Percentiles rank a stretch among this genome's conserved stretches.
Evolutionary conservation across 768 basidiomycete species (phyloP).

Genomic region (Serendipita sp.): DNA sequence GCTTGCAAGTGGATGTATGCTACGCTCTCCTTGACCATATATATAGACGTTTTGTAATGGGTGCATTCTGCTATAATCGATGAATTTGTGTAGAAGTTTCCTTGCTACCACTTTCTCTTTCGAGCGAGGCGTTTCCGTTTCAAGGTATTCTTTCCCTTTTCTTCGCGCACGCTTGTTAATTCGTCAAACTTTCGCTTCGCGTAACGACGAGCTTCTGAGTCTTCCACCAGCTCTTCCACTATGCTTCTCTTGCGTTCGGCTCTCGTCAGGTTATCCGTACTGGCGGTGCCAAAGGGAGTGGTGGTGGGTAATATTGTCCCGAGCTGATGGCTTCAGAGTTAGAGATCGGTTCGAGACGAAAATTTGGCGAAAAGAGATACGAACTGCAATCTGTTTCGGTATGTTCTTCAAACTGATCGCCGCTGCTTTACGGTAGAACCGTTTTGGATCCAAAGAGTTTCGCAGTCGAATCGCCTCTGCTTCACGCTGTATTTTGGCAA

Average conservation of each 20-base stretch:
- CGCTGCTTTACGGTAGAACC: constrained; percentile 73
- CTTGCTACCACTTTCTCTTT: constrained; percentile 50
- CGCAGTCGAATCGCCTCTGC: constrained; percentile 74
- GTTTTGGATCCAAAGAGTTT: constrained; percentile 82
- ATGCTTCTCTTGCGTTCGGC: constrained; percentile 63
- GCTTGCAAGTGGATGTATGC: background rate
- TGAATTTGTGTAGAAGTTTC: too few relatives aligned
- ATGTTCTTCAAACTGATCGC: constrained; percentile 56
- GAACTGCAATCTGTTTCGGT: constrained; percentile 81
- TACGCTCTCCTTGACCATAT: background rate
- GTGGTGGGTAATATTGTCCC: constrained; percentile 58
- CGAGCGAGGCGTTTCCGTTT: constrained; percentile 45
- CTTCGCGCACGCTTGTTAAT: constrained; percentile 49
- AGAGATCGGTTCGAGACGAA: too few relatives aligned
- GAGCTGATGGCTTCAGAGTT: constrained; percentile 36
- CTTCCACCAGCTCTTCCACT: constrained; percentile 79
- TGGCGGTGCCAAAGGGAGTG: constrained; percentile 57
- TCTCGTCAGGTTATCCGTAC: constrained; percentile 53
- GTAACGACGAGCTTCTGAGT: constrained; percentile 71
- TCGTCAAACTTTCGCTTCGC: constrained; percentile 87
- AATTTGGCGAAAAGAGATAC: constrained; percentile 16
- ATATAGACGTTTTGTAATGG: too few relatives aligned
- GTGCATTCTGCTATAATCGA: too few relatives aligned
- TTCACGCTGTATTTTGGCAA: constrained; percentile 67
- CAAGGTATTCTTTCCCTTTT: constrained; percentile 56